phyloP scores from a whole-genome alignment of 1,284 basidiomycete genomes.

The Trametes pubescens region DNA sequence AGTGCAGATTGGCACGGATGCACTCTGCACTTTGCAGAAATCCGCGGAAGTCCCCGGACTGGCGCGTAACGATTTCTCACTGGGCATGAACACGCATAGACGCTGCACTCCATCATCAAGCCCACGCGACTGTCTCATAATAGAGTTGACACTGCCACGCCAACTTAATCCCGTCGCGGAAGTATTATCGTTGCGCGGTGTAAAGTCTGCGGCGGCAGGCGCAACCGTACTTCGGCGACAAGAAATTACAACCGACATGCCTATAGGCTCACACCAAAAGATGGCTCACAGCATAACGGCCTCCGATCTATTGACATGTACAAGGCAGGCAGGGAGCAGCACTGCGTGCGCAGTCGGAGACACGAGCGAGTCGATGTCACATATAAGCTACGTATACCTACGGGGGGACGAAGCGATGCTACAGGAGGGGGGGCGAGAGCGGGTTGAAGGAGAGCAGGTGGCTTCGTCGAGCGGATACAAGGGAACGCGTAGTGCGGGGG shows the following conservation, averaged over 20 bases:
- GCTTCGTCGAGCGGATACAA: slow-evolving; percentile 30
- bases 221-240: too few species aligned
- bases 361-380: slow-evolving; percentile 31
- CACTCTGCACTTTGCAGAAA: too few species aligned
- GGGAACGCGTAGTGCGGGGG: slow-evolving; percentile 19
- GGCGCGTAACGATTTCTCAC: too few species aligned
- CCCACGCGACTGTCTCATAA: too few species aligned
- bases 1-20: too few species aligned
- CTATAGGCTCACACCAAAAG: background rate
- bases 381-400: slow-evolving; percentile 43
- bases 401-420: slow-evolving; percentile 36
- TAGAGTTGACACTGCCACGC: too few species aligned
- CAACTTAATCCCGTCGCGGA: too few species aligned
- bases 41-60: too few species aligned
- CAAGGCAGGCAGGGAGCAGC: slow-evolving; percentile 34
- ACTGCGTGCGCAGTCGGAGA: slow-evolving; percentile 33
- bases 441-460: slow-evolving; percentile 22
- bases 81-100: too few species aligned
- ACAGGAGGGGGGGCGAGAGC: slow-evolving; percentile 16
- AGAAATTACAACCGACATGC: background rate
- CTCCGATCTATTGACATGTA: slow-evolving; percentile 40
- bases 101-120: too few species aligned
- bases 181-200: too few species aligned
- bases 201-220: too few species aligned
- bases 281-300: slow-evolving; percentile 35